Evolutionary conservation across 768 basidiomycete genomes (phyloP), one percentile per base, ranked within the genome.

Genomic region (Clitopilus hobsonii): DNA sequence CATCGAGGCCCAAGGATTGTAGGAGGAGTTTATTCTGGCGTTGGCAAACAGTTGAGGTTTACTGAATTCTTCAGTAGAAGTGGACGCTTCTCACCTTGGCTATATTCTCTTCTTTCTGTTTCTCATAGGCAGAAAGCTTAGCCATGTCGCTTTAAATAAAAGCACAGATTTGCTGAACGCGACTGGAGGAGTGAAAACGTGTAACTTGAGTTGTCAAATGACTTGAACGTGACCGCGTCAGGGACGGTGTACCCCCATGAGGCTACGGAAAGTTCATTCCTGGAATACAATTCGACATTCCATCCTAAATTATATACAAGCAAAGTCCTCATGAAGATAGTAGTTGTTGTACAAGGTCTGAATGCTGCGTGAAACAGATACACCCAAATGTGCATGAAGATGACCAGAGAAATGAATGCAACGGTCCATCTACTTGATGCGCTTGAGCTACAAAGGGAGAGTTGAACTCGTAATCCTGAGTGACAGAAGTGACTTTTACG

Each of bases 1-100:
- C 74, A 50, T 77, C 74, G 1, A 88, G 67, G 0, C 74, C 79
- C 6, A 85, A 63, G 0, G 56, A 51, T 8, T 62, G 63, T 36
- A 88, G 65, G 2, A 84, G 45, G 25, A 56, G 71, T 56, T 58
- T 70, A 60, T 86, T 86, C 67, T 76, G n/a, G n/a, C n/a, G n/a
- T n/a, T n/a, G n/a, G n/a, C n/a, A n/a, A n/a, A n/a, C n/a, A n/a
- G n/a, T n/a, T n/a, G n/a, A n/a, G n/a, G n/a, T n/a, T n/a, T n/a
- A n/a, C n/a, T n/a, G n/a, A n/a, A n/a, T n/a, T n/a, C n/a, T 29
- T 36, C 25, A 47, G 45, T 11, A 16, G 22, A n/a, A 36, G 49
- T 52, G n/a, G 49, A 49, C 27, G 56, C 16, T 52, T 32, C 16
- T 49, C n/a, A 68, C 67, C 64, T 58, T 69, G 36, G 67, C 63